Evolutionary conservation across 2,329 filamentous ascomycete species (phyloP).

Genomic region (Venturia aucupariae): DNA sequence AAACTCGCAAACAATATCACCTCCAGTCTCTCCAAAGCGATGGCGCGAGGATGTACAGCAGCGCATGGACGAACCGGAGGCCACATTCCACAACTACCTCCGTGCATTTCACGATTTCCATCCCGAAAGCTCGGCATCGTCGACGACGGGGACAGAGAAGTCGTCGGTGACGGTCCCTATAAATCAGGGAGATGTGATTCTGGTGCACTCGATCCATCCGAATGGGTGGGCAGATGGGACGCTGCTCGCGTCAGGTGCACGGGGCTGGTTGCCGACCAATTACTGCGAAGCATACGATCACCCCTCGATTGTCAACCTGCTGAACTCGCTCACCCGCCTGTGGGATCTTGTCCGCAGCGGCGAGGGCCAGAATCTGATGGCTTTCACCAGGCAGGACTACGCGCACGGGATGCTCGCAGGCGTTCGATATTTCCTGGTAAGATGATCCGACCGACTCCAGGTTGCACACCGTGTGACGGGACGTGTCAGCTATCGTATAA

Average conservation of each 20-base stretch:
- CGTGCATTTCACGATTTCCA: slow-evolving; percentile 91
- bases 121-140: slow-evolving; percentile 59
- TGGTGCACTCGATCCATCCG: slow-evolving; percentile 93
- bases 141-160: slow-evolving; percentile 66
- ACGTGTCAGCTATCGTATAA: not conserved
- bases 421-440: slow-evolving; percentile 78
- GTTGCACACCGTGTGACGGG: not conserved
- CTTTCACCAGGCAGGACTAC: slow-evolving; percentile 86
- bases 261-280: slow-evolving; percentile 95
- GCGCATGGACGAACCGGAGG: slow-evolving; percentile 39
- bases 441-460: slow-evolving; percentile 29
- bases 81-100: slow-evolving; percentile 86
- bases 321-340: slow-evolving; percentile 81
- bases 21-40: slow-evolving; percentile 64
- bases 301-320: slow-evolving; percentile 70
- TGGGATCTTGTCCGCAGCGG: slow-evolving; percentile 84
- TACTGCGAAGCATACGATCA: slow-evolving; percentile 96
- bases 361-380: slow-evolving; percentile 62
- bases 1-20: slow-evolving; percentile 60
- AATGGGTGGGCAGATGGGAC: slow-evolving; percentile 99
- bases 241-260: slow-evolving; percentile 69
- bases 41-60: slow-evolving; percentile 43
- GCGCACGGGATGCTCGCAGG: slow-evolving; percentile 91
- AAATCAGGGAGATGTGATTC: slow-evolving; percentile 80
- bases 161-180: slow-evolving; percentile 67